A percentile compares a stretch with the other conserved stretches of the same genome.
Evolutionary conservation across 2,329 filamentous ascomycete genomes (phyloP).

Genomic region (Capronia americana): DNA sequence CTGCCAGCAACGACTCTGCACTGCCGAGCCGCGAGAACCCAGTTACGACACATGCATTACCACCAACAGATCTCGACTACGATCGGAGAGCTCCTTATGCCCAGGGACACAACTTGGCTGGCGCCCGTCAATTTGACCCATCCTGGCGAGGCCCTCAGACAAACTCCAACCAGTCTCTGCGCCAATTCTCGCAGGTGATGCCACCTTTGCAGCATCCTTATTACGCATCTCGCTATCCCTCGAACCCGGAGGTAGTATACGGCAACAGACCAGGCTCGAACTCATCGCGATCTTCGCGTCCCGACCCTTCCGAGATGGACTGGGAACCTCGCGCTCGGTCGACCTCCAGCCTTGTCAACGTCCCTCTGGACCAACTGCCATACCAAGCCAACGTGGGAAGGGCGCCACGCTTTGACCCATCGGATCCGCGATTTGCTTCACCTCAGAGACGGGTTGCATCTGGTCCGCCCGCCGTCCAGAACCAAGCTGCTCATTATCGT

Average conservation of each 20-base stretch:
- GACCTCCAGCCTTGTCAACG: conserved; percentile 44
- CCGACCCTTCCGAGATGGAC: conserved; percentile 57
- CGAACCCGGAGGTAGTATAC: conserved; percentile 47
- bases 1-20: conserved; percentile 28
- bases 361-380: conserved; percentile 43
- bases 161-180: conserved; percentile 49
- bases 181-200: conserved; percentile 42
- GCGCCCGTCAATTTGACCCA: conserved; percentile 44
- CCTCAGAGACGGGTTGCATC: conserved; percentile 51
- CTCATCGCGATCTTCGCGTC: conserved; percentile 46
- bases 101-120: conserved; percentile 50
- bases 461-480: conserved; percentile 43
- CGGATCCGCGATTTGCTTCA: conserved; percentile 44
- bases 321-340: conserved; percentile 53
- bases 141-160: conserved; percentile 53
- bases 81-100: conserved; percentile 56
- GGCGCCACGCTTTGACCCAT: conserved; percentile 41
- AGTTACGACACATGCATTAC: conserved; percentile 26
- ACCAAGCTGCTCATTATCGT: conserved; percentile 29
- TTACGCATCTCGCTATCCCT: conserved; percentile 42
- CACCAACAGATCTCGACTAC: conserved; percentile 44
- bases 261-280: conserved; percentile 42
- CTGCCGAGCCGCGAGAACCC: conserved; percentile 34
- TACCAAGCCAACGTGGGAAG: conserved; percentile 44
- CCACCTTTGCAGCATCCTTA: conserved; percentile 39